These are phyloP conservation scores for Bombardia bombarda DNA, from an alignment of 495 filamentous ascomycete species.

Conservation along the genomic window DNA sequence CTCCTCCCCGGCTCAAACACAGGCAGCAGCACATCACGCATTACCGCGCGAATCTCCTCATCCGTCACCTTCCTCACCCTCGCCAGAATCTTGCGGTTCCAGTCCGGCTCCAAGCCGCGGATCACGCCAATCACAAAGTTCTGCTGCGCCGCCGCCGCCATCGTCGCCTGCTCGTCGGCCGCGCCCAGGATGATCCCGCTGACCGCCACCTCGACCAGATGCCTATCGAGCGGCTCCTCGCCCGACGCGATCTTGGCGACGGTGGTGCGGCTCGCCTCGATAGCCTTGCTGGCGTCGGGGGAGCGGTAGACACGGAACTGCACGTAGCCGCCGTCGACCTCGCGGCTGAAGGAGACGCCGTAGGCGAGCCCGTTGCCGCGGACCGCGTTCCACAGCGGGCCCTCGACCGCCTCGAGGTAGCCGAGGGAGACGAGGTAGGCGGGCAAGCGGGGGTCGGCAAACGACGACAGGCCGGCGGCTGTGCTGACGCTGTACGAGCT, in stretches of 20 bases:
- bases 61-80: slow-evolving; percentile 66
- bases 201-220: slow-evolving; percentile 82
- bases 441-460: slow-evolving; percentile 68
- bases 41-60: slow-evolving; percentile 67
- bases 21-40: slow-evolving; percentile 68
- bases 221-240: slow-evolving; percentile 61
- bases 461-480: slow-evolving; percentile 63
- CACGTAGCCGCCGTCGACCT: slow-evolving; percentile 70
- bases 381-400: slow-evolving; percentile 86
- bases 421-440: slow-evolving; percentile 78
- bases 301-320: slow-evolving; percentile 81
- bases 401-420: slow-evolving; percentile 90
- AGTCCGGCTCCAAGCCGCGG: slow-evolving; percentile 66
- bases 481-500: slow-evolving; percentile 80
- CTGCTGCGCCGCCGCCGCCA: slow-evolving; percentile 66
- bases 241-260: slow-evolving; percentile 45
- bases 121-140: slow-evolving; percentile 80
- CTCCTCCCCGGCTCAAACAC: slow-evolving; percentile 68
- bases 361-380: slow-evolving; percentile 91
- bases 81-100: slow-evolving; percentile 65
- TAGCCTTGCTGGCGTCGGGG: slow-evolving; percentile 83
- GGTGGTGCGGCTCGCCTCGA: slow-evolving; percentile 63
- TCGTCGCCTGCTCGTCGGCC: slow-evolving; percentile 80
- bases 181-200: slow-evolving; percentile 76
- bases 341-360: slow-evolving; percentile 64